A percentile compares a stretch with the other conserved stretches of the same genome.
phyloP scores from a whole-genome alignment of 352 stramenopile species.

The Globisporangium irregulare region DNA sequence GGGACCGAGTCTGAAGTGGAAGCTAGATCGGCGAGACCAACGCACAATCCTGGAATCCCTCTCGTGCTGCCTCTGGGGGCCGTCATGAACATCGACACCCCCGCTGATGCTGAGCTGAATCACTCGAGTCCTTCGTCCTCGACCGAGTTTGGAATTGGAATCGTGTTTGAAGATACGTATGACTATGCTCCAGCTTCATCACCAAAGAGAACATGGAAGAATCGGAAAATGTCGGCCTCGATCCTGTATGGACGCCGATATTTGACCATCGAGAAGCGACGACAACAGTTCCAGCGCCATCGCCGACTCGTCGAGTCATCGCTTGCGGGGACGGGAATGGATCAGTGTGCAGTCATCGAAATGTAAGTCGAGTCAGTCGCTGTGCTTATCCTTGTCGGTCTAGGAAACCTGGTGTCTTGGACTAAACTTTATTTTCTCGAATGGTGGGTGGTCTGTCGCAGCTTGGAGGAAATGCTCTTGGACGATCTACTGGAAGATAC shows the following conservation, averaged over 20 bases:
- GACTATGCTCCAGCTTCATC: conserved; percentile 13
- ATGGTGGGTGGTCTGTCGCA: not conserved
- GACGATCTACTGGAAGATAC: conserved; percentile 33
- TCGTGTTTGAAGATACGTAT: not conserved
- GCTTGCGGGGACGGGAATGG: conserved; percentile 49
- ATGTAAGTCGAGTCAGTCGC: conserved; percentile 33
- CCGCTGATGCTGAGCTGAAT: not conserved
- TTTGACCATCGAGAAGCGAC: conserved; percentile 41
- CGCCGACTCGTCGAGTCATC: conserved; percentile 54
- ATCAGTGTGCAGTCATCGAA: conserved; percentile 58
- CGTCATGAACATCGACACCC: conserved; percentile 42
- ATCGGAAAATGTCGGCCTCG: conserved; percentile 18
- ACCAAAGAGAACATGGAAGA: conserved; percentile 15
- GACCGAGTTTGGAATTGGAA: not conserved
- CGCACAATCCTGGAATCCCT: not conserved
- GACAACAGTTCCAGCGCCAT: conserved; percentile 49
- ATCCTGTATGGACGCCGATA: conserved; percentile 19
- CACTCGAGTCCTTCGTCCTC: not conserved
- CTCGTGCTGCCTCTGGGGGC: conserved; percentile 40
- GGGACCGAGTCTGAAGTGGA: not conserved
- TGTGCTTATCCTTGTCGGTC: not conserved
- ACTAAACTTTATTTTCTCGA: not conserved
- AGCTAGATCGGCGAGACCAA: not conserved
- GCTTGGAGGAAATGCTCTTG: conserved; percentile 33
- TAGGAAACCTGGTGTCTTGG: not conserved